phyloP scores from a whole-genome alignment of 306 rosid species.

The Sophora flavescens region DNA sequence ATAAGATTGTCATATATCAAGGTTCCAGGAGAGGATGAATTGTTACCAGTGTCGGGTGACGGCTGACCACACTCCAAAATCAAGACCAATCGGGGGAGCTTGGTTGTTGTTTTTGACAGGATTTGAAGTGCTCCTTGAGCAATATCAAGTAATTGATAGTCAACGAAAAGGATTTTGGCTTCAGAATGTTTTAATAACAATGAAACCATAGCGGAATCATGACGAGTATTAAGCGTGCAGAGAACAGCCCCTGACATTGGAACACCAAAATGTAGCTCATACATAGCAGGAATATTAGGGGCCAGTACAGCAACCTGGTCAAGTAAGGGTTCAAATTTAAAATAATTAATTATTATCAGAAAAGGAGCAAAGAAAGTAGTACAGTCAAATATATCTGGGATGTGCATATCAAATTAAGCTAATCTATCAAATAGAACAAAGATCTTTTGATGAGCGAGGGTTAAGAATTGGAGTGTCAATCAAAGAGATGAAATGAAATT shows the following conservation, averaged over 20 bases:
- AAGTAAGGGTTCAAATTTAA: no score
- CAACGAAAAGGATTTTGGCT: conserved; percentile 75
- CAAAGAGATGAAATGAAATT: no score
- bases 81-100: conserved; percentile 60
- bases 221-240: conserved; percentile 75
- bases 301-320: conserved; percentile 84
- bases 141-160: conserved; percentile 60
- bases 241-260: conserved; percentile 93
- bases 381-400: neutral
- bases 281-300: conserved; percentile 82
- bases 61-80: conserved; percentile 58
- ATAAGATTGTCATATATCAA: conserved; percentile 73
- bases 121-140: conserved; percentile 68
- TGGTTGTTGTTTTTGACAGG: conserved; percentile 51
- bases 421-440: neutral
- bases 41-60: conserved; percentile 8
- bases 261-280: conserved; percentile 86
- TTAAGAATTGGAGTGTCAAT: no score
- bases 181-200: conserved; percentile 70
- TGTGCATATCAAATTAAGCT: neutral
- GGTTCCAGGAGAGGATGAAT: conserved; percentile 35
- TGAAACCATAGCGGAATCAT: conserved; percentile 69
- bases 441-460: no score
- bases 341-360: no score
- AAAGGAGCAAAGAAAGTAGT: neutral